Evolutionary conservation across 1,139 yeast species (phyloP), one percentile per base, ranked within the genome.

Genomic region (Lodderomyces beijingensis): DNA sequence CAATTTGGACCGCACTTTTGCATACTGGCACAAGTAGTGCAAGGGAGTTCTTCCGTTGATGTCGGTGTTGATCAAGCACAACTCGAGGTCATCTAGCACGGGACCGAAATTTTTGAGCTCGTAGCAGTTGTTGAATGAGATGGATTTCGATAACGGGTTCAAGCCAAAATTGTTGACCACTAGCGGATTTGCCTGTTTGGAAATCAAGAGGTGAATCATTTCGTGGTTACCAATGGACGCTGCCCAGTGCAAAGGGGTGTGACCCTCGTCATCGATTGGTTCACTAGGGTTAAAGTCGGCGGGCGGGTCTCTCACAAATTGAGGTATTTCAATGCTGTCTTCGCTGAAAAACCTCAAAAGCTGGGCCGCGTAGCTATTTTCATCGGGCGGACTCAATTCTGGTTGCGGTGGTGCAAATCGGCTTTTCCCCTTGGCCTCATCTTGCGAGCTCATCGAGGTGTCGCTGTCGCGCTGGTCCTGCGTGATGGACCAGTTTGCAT

Each of bases 191-290:
- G 95, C 95, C 5, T 91, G 88, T 42, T 79, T 74, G 31, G 75
- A 61, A 14, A 88, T 55, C 16, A 91, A 59, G 14, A 86, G 62
- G 44, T 81, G 85, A 33, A 88, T 77, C 53, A 89, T 71, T 27
- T 75, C 75, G 34, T 78, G 61, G 45, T 84, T 80, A 6, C 96
- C 96, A 68, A 91, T 82, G 0, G 97, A 88, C 8, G 95, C 78
- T 0, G 97, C 96, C 98, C 98, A 91, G 55, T 91, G 97, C 43
- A 91, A 71, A 1, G 96, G 88, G 0, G 96, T 85, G 49, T 91
- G 96, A 1, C 96, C 96, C 56, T 91, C 97, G 45, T 86, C 94
- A 50, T 91, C 98, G 28, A 91, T 86, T 4, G 89, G 77, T 42
- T 78, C 89, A 57, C 89, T 86, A 42, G 88, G 78, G 47, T 87